These are phyloP conservation scores for Pseudocercospora fuligena DNA, from an alignment of 2,329 filamentous ascomycete genomes.

Conservation along the genomic window DNA sequence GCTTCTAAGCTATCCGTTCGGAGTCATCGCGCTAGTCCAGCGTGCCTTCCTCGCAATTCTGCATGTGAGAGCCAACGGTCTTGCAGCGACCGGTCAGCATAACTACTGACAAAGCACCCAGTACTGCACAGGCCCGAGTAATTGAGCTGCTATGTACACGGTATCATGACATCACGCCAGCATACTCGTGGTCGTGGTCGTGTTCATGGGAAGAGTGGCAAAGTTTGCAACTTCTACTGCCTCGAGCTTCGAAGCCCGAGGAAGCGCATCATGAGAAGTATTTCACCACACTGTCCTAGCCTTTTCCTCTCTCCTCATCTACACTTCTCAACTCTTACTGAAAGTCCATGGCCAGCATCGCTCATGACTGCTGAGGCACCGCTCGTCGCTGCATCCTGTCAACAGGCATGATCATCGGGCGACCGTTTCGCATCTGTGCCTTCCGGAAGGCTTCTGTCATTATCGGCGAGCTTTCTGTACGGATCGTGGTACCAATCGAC, in stretches of 20 bases:
- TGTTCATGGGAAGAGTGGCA: not conserved
- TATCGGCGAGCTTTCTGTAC: constrained; percentile 82
- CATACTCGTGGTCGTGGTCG: not conserved
- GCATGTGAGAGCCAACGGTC: not conserved
- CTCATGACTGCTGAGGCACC: constrained; percentile 14
- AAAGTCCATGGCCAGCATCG: not conserved
- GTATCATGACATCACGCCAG: not conserved
- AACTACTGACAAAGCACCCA: not conserved
- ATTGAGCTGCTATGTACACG: not conserved
- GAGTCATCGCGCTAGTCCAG: not conserved
- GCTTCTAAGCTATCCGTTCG: not conserved
- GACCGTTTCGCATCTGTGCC: constrained; percentile 62
- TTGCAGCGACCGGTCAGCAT: not conserved
- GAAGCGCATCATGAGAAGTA: not conserved
- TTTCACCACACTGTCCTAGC: not conserved
- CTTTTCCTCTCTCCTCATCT: not conserved
- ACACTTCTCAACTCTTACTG: not conserved
- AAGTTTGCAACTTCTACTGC: not conserved
- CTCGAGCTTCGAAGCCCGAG: not conserved
- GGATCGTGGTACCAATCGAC: constrained; percentile 96
- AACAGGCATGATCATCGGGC: constrained; percentile 70
- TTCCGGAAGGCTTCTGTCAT: constrained; percentile 75
- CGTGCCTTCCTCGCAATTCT: not conserved
- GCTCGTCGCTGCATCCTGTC: constrained; percentile 38
- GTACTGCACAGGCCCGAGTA: not conserved